These are phyloP conservation scores for Colletotrichum coccodes DNA, from an alignment of 2,329 filamentous ascomycete species.

Conservation along the genomic window DNA sequence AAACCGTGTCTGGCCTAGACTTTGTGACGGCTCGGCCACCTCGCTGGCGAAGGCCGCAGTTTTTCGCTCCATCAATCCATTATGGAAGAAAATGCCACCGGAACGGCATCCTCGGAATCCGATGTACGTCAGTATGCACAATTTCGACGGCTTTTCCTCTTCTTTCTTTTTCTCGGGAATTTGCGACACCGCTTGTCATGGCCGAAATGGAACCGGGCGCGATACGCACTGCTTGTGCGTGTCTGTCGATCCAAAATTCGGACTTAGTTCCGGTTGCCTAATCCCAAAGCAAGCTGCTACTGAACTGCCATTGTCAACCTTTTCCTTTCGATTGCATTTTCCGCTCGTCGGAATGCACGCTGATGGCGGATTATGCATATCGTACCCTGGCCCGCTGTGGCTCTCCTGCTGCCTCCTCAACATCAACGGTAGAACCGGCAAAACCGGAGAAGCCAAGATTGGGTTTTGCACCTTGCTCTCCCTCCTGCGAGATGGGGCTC, in stretches of 20 bases:
- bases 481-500: not conserved
- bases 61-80: not conserved
- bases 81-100: not conserved
- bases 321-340: not conserved
- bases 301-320: constrained; percentile 12
- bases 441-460: not conserved
- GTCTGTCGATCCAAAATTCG: not conserved
- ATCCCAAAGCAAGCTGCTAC: constrained; percentile 3
- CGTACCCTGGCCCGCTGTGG: not conserved
- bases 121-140: not conserved
- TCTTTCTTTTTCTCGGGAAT: not conserved
- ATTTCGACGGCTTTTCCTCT: not conserved
- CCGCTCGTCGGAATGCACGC: constrained; percentile 6
- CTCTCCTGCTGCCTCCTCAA: not conserved
- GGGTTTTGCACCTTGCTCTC: not conserved
- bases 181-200: not conserved
- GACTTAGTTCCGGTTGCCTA: constrained; percentile 12
- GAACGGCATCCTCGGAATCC: constrained; percentile 5
- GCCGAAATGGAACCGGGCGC: not conserved
- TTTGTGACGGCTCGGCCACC: not conserved
- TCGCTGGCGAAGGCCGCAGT: not conserved
- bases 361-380: not conserved
- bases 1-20: constrained; percentile 6
- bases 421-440: not conserved
- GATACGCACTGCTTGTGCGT: not conserved